Conservation (phyloP, 2,329 filamentous ascomycete genomes). For the Tolypocladium tundrense region DNA sequence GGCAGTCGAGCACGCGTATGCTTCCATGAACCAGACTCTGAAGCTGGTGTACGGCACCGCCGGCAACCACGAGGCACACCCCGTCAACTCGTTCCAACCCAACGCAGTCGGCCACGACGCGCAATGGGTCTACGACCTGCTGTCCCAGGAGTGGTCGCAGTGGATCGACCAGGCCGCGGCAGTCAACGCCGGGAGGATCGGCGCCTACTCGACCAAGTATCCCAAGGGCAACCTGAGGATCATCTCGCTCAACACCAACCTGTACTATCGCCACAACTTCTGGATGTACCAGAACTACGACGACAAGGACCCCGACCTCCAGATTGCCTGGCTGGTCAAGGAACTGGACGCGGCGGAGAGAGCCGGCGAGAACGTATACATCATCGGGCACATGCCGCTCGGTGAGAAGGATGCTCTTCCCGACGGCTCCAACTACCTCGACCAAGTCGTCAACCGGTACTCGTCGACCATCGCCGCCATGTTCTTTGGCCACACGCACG, state of each 20-base stretch:
- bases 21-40: conserved; percentile 29
- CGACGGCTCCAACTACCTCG: conserved; percentile 40
- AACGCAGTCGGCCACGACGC: conserved; percentile 24
- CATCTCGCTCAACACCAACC: conserved; percentile 48
- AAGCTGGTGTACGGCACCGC: conserved; percentile 39
- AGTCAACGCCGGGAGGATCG: conserved; percentile 26
- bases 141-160: conserved; percentile 33
- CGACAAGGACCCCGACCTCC: conserved; percentile 39
- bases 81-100: conserved; percentile 38
- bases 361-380: conserved; percentile 41
- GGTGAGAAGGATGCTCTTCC: conserved; percentile 40
- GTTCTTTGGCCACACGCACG: conserved; percentile 49
- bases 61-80: conserved; percentile 47
- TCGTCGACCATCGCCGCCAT: conserved; percentile 41
- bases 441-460: conserved; percentile 44
- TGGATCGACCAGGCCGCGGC: conserved; percentile 30
- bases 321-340: conserved; percentile 41
- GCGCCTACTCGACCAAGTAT: conserved; percentile 37
- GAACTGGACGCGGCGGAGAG: conserved; percentile 44
- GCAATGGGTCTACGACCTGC: conserved; percentile 41
- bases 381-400: conserved; percentile 47
- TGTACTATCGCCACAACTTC: conserved; percentile 47
- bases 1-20: conserved; percentile 34
- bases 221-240: conserved; percentile 38
- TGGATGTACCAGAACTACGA: conserved; percentile 36